Base-by-base conservation (phyloP, 352 stramenopile species). In the Globisporangium solare region DNA sequence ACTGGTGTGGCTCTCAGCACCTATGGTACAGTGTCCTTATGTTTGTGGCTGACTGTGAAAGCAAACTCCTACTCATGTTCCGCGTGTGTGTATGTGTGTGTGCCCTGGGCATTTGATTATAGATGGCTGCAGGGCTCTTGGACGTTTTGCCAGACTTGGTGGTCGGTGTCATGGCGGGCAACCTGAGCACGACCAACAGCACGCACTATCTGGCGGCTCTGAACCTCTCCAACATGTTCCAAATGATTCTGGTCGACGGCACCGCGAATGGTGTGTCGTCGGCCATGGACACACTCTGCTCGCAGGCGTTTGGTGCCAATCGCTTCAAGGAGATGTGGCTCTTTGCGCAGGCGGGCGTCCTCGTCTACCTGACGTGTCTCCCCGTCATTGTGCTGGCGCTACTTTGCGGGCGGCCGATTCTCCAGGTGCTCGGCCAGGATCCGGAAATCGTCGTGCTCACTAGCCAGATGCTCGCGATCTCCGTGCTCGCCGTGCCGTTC, bases 251-350 rank as follows among this genome's bases (percentile, higher is more conserved):
- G 2, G 56, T 54, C 0, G 47, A 55, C 13, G 65, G 52, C 13
- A 40, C 79, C 13, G 32, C 64, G 2, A 60, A 66, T 41, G 72
- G 71, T 3, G 53, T 70, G 3, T 61, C 57, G 4, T 61, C 58
- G 11, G 67, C 64, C 0, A 49, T 81, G 31, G 66, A 77, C 51
- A 82, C 70, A 14, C 46, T 78, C 18, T 76, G 66, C 39, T 69
- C 69, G 12, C 73, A 86, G 45, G 62, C 66, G 6, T 71, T 63
- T 32, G 73, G 73, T 8, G 70, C 57, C 2, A 66, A 70, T 14
- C 64, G 69, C 22, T 52, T 55, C 7, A 40, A 50, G 3, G 70
- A 86, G 56, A 35, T 83, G n/a, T 79, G 75, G 42, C 31, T 83
- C 3, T 77, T 71, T 24, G 58, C 54, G 0, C 75, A 86, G 49